phyloP scores from a whole-genome alignment of 2,329 filamentous ascomycete genomes.

The Westerdykella aurantiaca region DNA sequence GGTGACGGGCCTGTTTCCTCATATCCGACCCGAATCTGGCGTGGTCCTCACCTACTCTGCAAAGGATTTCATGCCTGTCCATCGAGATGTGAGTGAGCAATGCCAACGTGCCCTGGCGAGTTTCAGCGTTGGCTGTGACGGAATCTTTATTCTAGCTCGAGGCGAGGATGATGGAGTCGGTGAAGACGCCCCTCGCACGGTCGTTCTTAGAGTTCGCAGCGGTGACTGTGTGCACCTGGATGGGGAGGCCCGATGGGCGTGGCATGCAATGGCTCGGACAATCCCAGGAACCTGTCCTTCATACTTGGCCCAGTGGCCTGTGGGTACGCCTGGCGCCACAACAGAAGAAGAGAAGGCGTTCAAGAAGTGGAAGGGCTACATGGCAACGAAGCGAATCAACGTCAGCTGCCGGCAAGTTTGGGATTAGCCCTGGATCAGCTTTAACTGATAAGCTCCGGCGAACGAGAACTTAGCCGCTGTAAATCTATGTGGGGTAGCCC shows the following conservation, averaged over 20 bases:
- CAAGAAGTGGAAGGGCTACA: constrained; percentile 37
- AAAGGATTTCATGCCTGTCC: constrained; percentile 85
- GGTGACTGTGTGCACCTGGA: constrained; percentile 91
- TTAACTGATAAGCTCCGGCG: too few relatives aligned
- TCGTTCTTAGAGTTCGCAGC: constrained; percentile 55
- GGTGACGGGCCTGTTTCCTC: constrained; percentile 67
- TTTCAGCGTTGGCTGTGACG: constrained; percentile 85
- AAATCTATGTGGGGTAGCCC: too few relatives aligned
- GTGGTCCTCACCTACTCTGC: constrained; percentile 92
- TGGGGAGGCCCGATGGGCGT: constrained; percentile 74
- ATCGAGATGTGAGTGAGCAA: constrained; percentile 89
- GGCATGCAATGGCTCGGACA: constrained; percentile 92
- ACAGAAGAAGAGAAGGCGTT: constrained; percentile 28
- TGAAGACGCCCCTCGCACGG: constrained; percentile 25
- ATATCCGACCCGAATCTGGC: constrained; percentile 76
- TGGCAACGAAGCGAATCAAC: constrained; percentile 38
- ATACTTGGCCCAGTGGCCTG: constrained; percentile 70
- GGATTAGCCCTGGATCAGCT: constrained; percentile 15
- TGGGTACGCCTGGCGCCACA: constrained; percentile 30
- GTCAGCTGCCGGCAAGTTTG: constrained; percentile 39
- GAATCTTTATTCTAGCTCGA: constrained; percentile 69
- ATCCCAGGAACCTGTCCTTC: constrained; percentile 71
- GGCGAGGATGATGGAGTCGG: constrained; percentile 36
- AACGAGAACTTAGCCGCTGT: too few relatives aligned
- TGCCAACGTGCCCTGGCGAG: constrained; percentile 76